Evolutionary conservation across 2,329 filamentous ascomycete genomes (phyloP).

Genomic region (Stylonectria norvegica): DNA sequence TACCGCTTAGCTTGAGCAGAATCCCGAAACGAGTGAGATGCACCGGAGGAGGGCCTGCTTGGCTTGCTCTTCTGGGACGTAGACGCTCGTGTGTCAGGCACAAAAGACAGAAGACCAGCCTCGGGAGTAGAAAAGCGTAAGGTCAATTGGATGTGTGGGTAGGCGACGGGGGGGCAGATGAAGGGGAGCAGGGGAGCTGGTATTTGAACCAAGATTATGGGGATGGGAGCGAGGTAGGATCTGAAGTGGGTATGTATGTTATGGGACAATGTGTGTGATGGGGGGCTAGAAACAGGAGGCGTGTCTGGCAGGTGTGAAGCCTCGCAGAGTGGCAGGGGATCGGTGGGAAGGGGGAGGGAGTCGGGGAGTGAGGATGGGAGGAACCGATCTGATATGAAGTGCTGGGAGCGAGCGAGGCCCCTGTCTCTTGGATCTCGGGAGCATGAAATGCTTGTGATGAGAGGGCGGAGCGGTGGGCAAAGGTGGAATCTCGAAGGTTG

Average conservation of each 20-base stretch:
- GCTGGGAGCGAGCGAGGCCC: constrained; percentile 20
- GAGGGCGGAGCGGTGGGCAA: constrained; percentile 24
- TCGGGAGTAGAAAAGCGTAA: constrained; percentile 19
- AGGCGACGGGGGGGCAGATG: constrained; percentile 30
- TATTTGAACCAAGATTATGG: constrained; percentile 36
- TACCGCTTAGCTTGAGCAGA: constrained; percentile 28
- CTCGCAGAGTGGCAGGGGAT: constrained; percentile 14
- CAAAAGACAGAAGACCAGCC: constrained; percentile 19
- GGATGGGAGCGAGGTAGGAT: constrained; percentile 32
- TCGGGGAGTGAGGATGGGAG: constrained; percentile 13
- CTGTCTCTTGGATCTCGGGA: constrained; percentile 19
- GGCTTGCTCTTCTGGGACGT: constrained; percentile 15
- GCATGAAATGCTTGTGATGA: constrained; percentile 25
- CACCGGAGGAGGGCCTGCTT: constrained; percentile 13
- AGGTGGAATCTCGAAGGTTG: constrained; percentile 16
- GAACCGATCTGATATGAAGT: constrained; percentile 21
- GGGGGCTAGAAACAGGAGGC: constrained; percentile 20
- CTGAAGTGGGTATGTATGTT: constrained; percentile 32
- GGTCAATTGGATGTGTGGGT: constrained; percentile 29
- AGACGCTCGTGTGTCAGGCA: constrained; percentile 20
- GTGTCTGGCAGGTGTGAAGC: constrained; percentile 26
- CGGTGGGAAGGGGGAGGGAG: constrained; percentile 8
- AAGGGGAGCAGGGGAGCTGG: constrained; percentile 31
- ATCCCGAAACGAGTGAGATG: constrained; percentile 12
- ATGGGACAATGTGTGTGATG: constrained; percentile 32